Base-by-base conservation (phyloP, 306 rosid species). In the Sophora flavescens region DNA sequence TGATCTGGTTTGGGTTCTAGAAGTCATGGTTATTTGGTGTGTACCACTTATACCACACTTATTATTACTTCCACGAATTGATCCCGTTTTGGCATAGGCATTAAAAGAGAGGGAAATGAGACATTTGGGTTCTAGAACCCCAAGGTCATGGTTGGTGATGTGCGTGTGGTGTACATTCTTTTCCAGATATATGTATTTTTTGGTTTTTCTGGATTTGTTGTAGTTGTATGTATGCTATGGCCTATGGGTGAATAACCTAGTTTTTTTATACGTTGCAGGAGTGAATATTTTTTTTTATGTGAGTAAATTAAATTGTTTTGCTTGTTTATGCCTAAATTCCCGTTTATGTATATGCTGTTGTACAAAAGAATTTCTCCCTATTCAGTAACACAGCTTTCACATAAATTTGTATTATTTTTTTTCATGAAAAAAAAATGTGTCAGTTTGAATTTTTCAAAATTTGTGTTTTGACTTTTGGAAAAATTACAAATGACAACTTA, bases 1-100 rank as follows among this genome's bases (percentile, higher is more conserved):
- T 7, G 52, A 36, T 70, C 13, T n/a, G 22, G 0, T 22, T 22
- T 22, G 22, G 22, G 22, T 22, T 82, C 82, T 82, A 82, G 79
- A 77, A 71, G 47, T 51, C 57, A 26, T 64, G 73, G 59, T 64
- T 6, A 14, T 57, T 8, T 4, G 60, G n/a, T 48, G 32, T 30
- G 3, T 50, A 52, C 33, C 33, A 14, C 32, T 30, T 28, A 41
- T 69, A n/a, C n/a, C n/a, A n/a, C n/a, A n/a, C n/a, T n/a, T 39
- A 18, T 36, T 12, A 30, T 32, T 42, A 13, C 12, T 42, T 1
- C 39, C 33, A 9, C 8, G 50, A 28, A 30, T 45, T 30, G 6
- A 48, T 48, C 6, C 32, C 8, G 14, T 35, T 36, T 62, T 8
- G 30, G 28, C 16, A 3, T 36, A 0, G 6, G 26, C 0, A 13